These are phyloP conservation scores for Tricholoma bakamatsutake DNA, from an alignment of 768 basidiomycete genomes.

Conservation along the genomic window DNA sequence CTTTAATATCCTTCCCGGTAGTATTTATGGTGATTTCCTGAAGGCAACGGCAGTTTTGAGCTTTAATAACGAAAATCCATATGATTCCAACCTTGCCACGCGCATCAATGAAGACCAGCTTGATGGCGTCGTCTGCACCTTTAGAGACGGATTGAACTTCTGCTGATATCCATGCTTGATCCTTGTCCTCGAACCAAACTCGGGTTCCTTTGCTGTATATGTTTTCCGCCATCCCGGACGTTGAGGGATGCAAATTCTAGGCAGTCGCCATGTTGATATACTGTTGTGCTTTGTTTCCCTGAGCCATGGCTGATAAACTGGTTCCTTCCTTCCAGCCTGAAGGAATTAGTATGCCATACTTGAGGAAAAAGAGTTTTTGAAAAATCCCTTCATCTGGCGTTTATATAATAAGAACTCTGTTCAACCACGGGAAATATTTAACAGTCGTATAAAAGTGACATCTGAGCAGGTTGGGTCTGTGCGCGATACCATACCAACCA, in stretches of 20 bases:
- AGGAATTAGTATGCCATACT: too few species aligned
- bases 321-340: too few species aligned
- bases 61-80: constrained; percentile 6
- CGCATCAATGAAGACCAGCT: constrained; percentile 83
- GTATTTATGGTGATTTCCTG: constrained; percentile 81
- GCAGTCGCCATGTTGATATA: neutral
- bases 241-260: constrained; percentile 1
- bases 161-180: constrained; percentile 90
- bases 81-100: constrained; percentile 69
- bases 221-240: constrained; percentile 72
- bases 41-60: constrained; percentile 6
- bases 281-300: neutral
- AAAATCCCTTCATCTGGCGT: too few species aligned
- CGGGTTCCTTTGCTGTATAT: constrained; percentile 87
- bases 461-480: too few species aligned
- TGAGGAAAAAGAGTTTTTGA: too few species aligned
- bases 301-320: neutral
- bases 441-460: too few species aligned
- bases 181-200: constrained; percentile 93
- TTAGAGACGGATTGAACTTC: constrained; percentile 68
- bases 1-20: constrained; percentile 73
- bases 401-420: too few species aligned
- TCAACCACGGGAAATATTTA: too few species aligned
- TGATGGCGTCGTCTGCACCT: constrained; percentile 67
- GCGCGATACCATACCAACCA: too few species aligned